phyloP scores from a whole-genome alignment of 78 protist species.

The Dictyostelium discoideum region DNA sequence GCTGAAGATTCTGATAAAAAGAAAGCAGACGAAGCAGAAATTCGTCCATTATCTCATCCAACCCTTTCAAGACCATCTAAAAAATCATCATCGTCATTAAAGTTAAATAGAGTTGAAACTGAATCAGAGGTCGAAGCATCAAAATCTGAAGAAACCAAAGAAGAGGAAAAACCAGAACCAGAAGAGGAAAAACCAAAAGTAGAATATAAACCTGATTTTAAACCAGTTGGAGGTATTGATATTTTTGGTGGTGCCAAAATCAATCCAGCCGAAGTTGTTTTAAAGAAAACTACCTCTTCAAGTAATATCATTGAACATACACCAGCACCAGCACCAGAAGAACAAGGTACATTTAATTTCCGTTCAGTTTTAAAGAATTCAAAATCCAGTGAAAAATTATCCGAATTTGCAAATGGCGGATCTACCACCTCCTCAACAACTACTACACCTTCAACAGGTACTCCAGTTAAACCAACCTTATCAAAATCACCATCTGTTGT shows the following conservation, averaged over 20 bases:
- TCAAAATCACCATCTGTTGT: conserved; percentile 21
- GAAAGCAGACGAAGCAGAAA: conserved; percentile 22
- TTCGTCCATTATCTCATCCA: conserved; percentile 7
- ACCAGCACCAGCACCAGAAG: not conserved
- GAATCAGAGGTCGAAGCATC: conserved; percentile 5
- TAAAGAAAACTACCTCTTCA: conserved; percentile 43
- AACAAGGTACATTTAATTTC: conserved; percentile 21
- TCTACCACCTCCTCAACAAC: not conserved
- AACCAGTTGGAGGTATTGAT: conserved; percentile 46
- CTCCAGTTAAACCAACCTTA: conserved; percentile 29
- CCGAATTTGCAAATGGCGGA: not conserved
- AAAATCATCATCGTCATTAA: not conserved
- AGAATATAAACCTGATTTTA: not conserved
- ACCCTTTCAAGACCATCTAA: conserved; percentile 67
- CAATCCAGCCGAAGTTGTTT: conserved; percentile 6
- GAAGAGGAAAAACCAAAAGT: not conserved
- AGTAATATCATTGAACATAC: not conserved
- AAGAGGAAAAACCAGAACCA: conserved; percentile 7
- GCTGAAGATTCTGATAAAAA: not conserved
- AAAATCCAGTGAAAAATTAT: not conserved
- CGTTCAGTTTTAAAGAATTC: conserved; percentile 62
- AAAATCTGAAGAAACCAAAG: not conserved
- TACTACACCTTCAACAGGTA: not conserved
- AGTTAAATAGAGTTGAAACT: not conserved
- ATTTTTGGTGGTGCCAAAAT: conserved; percentile 51